Evolutionary conservation across 2,329 filamentous ascomycete genomes (phyloP).

Genomic region (Fusarium mangiferae): DNA sequence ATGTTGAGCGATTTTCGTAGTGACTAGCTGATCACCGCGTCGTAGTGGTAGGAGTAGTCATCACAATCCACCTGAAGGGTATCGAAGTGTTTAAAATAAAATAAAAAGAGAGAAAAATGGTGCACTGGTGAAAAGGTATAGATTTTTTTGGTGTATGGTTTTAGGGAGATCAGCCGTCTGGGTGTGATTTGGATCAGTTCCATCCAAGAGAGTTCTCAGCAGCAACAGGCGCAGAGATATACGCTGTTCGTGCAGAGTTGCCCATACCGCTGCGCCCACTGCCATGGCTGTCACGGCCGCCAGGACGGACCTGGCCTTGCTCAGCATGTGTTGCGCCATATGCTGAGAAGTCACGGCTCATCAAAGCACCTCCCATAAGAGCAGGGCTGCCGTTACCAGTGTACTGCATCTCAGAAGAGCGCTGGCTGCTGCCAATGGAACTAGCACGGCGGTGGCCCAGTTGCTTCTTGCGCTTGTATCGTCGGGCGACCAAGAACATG

Average conservation of each 20-base stretch:
- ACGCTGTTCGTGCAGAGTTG: constrained; percentile 65
- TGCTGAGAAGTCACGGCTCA: constrained; percentile 66
- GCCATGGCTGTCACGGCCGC: constrained; percentile 68
- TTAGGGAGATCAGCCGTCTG: constrained; percentile 24
- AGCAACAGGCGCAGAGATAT: constrained; percentile 90
- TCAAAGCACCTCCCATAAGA: constrained; percentile 76
- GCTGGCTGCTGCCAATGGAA: constrained; percentile 69
- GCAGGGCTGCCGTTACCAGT: constrained; percentile 62
- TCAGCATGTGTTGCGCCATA: constrained; percentile 60
- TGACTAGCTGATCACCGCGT: constrained; percentile 29
- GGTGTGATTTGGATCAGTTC: constrained; percentile 68
- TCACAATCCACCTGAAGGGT: constrained; percentile 48
- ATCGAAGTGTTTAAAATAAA: constrained; percentile 46
- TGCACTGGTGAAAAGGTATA: constrained; percentile 37
- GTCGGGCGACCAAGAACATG: constrained; percentile 92
- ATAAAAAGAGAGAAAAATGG: constrained; percentile 25
- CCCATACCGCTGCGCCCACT: constrained; percentile 70
- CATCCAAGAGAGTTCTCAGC: constrained; percentile 95
- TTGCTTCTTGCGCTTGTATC: constrained; percentile 88
- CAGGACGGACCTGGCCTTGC: constrained; percentile 35
- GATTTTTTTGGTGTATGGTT: constrained; percentile 21
- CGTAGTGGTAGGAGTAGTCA: constrained; percentile 36
- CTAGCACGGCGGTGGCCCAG: constrained; percentile 79
- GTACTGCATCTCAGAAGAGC: constrained; percentile 65
- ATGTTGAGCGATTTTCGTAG: constrained; percentile 19